Conservation (phyloP, 495 filamentous ascomycete genomes). For the Hapsidospora chrysogenum region DNA sequence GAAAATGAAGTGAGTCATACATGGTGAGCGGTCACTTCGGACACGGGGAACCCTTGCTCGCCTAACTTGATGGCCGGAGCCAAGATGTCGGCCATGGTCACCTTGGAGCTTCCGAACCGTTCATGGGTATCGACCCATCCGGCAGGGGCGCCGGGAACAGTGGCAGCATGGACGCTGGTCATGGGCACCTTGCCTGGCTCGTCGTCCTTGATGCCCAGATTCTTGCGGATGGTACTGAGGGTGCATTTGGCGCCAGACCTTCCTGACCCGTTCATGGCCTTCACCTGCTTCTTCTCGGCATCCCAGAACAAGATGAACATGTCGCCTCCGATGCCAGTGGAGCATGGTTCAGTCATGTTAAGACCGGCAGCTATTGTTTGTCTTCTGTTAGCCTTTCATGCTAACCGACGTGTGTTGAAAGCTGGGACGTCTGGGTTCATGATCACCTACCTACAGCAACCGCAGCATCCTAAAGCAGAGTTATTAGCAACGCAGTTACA, state of each 20-base stretch:
- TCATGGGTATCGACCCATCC: constrained; percentile 91
- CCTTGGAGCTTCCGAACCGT: constrained; percentile 76
- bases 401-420: no score
- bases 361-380: constrained; percentile 62
- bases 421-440: not conserved
- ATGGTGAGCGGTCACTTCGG: constrained; percentile 53
- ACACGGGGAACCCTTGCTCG: constrained; percentile 81
- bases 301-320: constrained; percentile 96
- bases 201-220: constrained; percentile 49
- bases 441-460: constrained; percentile 41
- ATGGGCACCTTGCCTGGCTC: constrained; percentile 52
- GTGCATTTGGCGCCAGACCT: constrained; percentile 54
- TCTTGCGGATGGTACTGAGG: constrained; percentile 48
- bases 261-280: constrained; percentile 82
- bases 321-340: constrained; percentile 94
- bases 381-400: not conserved
- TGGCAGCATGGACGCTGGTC: constrained; percentile 61
- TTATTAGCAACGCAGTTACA: constrained; percentile 3
- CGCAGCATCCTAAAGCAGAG: constrained; percentile 58
- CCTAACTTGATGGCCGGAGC: constrained; percentile 71
- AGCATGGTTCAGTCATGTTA: constrained; percentile 86
- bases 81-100: constrained; percentile 63
- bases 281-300: constrained; percentile 62
- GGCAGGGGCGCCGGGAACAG: constrained; percentile 78
- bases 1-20: constrained; percentile 30